Evolutionary conservation across 2,329 filamentous ascomycete genomes (phyloP), one percentile per base, ranked within the genome.

Genomic region (Aureobasidium sp.): DNA sequence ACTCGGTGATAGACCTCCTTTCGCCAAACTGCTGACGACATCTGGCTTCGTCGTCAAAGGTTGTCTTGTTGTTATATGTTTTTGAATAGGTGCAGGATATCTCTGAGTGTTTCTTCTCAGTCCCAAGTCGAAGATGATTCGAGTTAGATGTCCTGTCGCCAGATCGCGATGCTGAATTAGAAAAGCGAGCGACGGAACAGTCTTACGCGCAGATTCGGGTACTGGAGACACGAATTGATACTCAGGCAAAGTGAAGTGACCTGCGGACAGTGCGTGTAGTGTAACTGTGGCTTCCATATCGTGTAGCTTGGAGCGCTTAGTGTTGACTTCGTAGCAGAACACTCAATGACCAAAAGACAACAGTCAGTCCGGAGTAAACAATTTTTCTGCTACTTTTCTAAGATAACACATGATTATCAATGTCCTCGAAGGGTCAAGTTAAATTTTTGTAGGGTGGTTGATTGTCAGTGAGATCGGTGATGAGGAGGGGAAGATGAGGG

Each of bases 101-200:
- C 72, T 71, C 5, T 69, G 64, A 13, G 77, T 65, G 34, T 80
- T 73, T 48, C 77, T 75, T 59, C 81, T 78, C 24, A 83, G 71
- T 9, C 82, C 81, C 9, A 84, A 76, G 66, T 84, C 82, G 69
- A 84, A 84, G 64, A 84, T 70, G 8, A 83, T 71, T 68, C 62
- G 73, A 70, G 64, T 68, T 20, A 59, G 71, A 63, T 67, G 72
- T 50, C 63, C 67, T n/a, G 63, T 64, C 17, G 20, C 41, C 4
- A 12, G 59, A 71, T 1, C 75, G 73, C 6, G 13, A 64, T 84
- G 81, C 29, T 73, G 76, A 37, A 84, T 76, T 1, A 84, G 72
- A 66, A 84, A 84, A 0, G 77, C 77, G 2, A 84, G 72, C 0
- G 80, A 83, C 1, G 82, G 82, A 0, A 83, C 81, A 3, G 78